Evolutionary conservation across 2,329 filamentous ascomycete genomes (phyloP), one percentile per base, ranked within the genome.

Genomic region (Fusarium keratoplasticum): DNA sequence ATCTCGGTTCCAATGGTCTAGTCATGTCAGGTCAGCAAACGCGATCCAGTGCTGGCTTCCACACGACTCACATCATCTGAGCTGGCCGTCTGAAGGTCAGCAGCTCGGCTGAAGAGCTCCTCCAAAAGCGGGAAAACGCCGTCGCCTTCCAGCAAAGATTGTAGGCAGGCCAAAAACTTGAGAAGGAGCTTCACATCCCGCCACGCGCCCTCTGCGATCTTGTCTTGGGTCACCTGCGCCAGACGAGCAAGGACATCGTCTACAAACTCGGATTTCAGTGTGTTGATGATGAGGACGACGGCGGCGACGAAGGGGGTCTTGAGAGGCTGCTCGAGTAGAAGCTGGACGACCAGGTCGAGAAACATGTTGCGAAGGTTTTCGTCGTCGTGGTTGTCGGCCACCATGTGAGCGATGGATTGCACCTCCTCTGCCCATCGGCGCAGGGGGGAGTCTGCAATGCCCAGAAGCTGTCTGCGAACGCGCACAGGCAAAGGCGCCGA

Each of bases 231-330:
- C 60, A 88, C 87, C 38, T 87, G 85, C 2, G 88, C 88, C 50
- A 92, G 86, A 75, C 89, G 90, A 61, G 85, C 87, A 75, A 98
- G 86, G 22, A 97, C 86, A 73, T 95, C 90, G 40, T 88, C 87
- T 35, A 93, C 90, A 38, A 97, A 87, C 75, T 96, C 93, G 6
- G 93, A 87, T 80, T 94, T 95, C 77, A 93, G 85, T 29, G 90
- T 89, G 84, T 98, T 98, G 74, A 92, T 89, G 66, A 95, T 89
- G 67, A 98, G 88, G 50, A 97, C 89, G 16, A 96, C 92, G 22
- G 94, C 94, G 11, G 95, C 95, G 40, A 97, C 89, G 81, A 98
- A 98, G 0, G 96, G 96, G n/a, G 95, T 97, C 87, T 98, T 98
- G 83, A 99, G 92, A 1, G 96, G 96, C 84, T 99, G 96, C 84